Evolutionary conservation across 805 yeast species (phyloP), one percentile per base, ranked within the genome.

Genomic region (Ogataea paradorogensis): DNA sequence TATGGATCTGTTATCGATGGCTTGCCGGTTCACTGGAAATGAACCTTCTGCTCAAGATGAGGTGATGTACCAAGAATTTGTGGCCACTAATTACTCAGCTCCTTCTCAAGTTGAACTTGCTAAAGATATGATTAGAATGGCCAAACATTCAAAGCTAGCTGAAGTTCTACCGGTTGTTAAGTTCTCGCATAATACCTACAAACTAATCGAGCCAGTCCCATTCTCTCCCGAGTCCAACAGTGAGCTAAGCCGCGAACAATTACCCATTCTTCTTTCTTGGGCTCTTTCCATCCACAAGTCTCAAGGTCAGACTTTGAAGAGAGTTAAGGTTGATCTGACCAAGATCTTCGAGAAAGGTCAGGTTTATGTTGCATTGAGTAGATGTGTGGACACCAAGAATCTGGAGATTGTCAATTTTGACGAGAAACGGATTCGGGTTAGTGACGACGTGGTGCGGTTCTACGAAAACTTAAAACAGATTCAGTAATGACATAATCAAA

Each of bases 281-380:
- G 89, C 95, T 0, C 59, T 85, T 50, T 85, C 93, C 0, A 85
- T 85, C 35, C 95, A 85, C 56, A 85, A 85, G 57, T 78, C 93
- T 0, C 95, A 85, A 58, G 95, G 95, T 2, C 95, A 85, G 63
- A 84, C 95, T 0, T 70, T 85, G 31, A 79, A 76, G 29, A 61
- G 86, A 46, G 80, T 85, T 3, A 77, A 75, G 46, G 87, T 85
- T 9, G 90, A 85, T 53, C 60, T 85, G 33, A 67, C 73, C 18
- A 74, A 70, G 47, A 74, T 78, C 18, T 85, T 85, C 51, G 95
- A 85, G 58, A 82, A 78, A 39, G 95, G 95, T 15, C 95, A 85
- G 52, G 88, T 83, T 4, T 85, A 85, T 53, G 93, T 85, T 25
- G 93, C 95, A 0, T 62, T 85, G 35, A 82, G 89, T 31, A 72